phyloP scores from a whole-genome alignment of 176 grass and related monocot genomes.

The Zea luxurians region DNA sequence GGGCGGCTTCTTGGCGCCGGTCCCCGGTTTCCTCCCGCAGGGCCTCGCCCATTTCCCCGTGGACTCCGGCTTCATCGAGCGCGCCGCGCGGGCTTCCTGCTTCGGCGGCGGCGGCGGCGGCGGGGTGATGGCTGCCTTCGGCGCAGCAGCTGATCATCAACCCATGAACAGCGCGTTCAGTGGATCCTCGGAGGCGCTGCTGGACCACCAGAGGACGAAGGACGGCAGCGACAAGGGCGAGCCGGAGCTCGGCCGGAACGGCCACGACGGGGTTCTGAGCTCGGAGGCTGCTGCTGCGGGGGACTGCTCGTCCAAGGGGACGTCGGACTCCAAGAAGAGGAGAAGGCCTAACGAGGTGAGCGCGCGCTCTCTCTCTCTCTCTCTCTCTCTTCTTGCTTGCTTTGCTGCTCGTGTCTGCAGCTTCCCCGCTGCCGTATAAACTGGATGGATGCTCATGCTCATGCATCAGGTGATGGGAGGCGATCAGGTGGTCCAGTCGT shows the following conservation, averaged over 20 bases:
- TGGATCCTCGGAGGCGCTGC: constrained; percentile 32
- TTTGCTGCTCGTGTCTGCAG: background rate
- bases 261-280: constrained; percentile 45
- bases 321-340: constrained; percentile 69
- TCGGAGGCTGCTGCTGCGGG: constrained; percentile 47
- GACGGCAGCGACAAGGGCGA: constrained; percentile 47
- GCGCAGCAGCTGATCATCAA: constrained; percentile 37
- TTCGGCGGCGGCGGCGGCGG: constrained; percentile 40
- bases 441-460: background rate
- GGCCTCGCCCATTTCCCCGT: constrained; percentile 62
- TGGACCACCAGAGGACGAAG: constrained; percentile 39
- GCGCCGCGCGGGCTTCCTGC: constrained; percentile 70
- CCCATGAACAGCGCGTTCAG: constrained; percentile 38
- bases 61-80: constrained; percentile 82
- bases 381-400: background rate
- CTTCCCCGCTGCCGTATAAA: constrained; percentile 7
- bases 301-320: constrained; percentile 72
- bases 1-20: constrained; percentile 47
- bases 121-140: constrained; percentile 36
- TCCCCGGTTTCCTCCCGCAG: constrained; percentile 50
- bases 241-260: constrained; percentile 46
- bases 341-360: constrained; percentile 63
- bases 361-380: too few relatives aligned
- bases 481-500: constrained; percentile 62
- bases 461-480: constrained; percentile 26